A percentile compares a stretch with the other conserved stretches of the same genome.
Evolutionary conservation across 2,329 filamentous ascomycete species (phyloP).

Genomic region (Aspergillus sp.): DNA sequence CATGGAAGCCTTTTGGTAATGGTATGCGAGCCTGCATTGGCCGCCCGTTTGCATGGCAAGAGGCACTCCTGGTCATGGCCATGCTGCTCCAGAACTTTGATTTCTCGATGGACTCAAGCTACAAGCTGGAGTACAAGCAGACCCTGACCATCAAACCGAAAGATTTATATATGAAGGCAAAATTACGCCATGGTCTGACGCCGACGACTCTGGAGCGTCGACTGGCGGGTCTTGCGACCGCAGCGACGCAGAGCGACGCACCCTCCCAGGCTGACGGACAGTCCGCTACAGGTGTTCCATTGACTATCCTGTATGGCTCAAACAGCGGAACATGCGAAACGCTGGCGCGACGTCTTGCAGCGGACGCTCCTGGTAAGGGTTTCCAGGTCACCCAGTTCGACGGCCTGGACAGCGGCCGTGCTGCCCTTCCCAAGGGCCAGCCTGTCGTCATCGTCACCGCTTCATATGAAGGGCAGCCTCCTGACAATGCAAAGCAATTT

Average conservation of each 20-base stretch:
- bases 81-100: slow-evolving; percentile 72
- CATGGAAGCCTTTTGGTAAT: slow-evolving; percentile 75
- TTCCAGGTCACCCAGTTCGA: slow-evolving; percentile 36
- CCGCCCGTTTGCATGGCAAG: slow-evolving; percentile 72
- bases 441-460: slow-evolving; percentile 68
- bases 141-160: slow-evolving; percentile 48
- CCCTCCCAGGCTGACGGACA: slow-evolving; percentile 1
- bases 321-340: slow-evolving; percentile 74
- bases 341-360: slow-evolving; percentile 63
- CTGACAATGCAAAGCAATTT: slow-evolving; percentile 70
- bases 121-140: slow-evolving; percentile 39
- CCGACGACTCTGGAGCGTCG: slow-evolving; percentile 1
- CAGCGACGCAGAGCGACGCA: slow-evolving; percentile 14
- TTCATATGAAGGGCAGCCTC: slow-evolving; percentile 72
- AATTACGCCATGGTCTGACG: slow-evolving; percentile 47
- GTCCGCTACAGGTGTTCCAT: slow-evolving; percentile 24
- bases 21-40: slow-evolving; percentile 72
- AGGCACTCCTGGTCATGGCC: slow-evolving; percentile 61
- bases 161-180: slow-evolving; percentile 62
- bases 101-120: slow-evolving; percentile 59
- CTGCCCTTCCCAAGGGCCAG: slow-evolving; percentile 58
- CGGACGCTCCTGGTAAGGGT: slow-evolving; percentile 58
- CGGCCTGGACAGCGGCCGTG: slow-evolving; percentile 60
- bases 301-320: slow-evolving; percentile 70
- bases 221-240: background rate